Percentiles rank a stretch among this genome's conserved stretches.
These are phyloP conservation scores for Amesomyces nigricolor DNA, from an alignment of 2,329 filamentous ascomycete genomes.

Conservation along the genomic window DNA sequence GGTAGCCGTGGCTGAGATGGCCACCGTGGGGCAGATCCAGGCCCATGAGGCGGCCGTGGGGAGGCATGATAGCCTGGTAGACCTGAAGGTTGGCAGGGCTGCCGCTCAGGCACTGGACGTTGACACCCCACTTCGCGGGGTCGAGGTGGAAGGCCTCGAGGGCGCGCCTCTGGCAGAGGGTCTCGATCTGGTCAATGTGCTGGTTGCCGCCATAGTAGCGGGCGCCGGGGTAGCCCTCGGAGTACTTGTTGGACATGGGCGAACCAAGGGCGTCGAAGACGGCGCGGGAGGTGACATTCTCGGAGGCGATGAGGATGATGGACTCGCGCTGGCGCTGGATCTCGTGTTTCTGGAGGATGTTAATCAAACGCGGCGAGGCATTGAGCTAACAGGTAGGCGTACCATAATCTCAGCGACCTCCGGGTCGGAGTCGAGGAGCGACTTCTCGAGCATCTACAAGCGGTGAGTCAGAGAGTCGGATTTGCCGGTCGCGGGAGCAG, in stretches of 20 bases:
- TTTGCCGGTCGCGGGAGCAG: conserved; percentile 20
- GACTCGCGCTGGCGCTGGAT: conserved; percentile 97
- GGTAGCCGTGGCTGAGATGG: conserved; percentile 94
- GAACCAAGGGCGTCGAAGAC: conserved; percentile 96
- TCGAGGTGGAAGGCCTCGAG: conserved; percentile 87
- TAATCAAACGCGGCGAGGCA: conserved; percentile 18
- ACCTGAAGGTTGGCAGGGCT: conserved; percentile 96
- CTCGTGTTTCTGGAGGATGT: conserved; percentile 66
- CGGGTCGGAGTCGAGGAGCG: conserved; percentile 82
- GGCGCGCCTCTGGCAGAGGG: conserved; percentile 89
- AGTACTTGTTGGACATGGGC: conserved; percentile 99
- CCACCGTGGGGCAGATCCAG: conserved; percentile 91
- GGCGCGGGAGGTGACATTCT: conserved; percentile 97
- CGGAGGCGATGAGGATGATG: conserved; percentile 96
- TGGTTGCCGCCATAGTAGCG: conserved; percentile 99
- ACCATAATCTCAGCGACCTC: conserved; percentile 98
- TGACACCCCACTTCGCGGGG: conserved; percentile 91
- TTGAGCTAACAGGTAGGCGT: conserved; percentile 32
- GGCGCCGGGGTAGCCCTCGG: conserved; percentile 94
- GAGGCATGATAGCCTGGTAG: conserved; percentile 94
- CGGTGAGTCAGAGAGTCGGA: conserved; percentile 27
- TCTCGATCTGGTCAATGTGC: conserved; percentile 95
- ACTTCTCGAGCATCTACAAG: conserved; percentile 85
- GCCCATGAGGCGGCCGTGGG: conserved; percentile 95
- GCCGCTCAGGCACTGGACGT: conserved; percentile 90